Evolutionary conservation across 176 grass and related monocot species (phyloP), one percentile per base, ranked within the genome.

Genomic region (Tillandsia fasciculata): DNA sequence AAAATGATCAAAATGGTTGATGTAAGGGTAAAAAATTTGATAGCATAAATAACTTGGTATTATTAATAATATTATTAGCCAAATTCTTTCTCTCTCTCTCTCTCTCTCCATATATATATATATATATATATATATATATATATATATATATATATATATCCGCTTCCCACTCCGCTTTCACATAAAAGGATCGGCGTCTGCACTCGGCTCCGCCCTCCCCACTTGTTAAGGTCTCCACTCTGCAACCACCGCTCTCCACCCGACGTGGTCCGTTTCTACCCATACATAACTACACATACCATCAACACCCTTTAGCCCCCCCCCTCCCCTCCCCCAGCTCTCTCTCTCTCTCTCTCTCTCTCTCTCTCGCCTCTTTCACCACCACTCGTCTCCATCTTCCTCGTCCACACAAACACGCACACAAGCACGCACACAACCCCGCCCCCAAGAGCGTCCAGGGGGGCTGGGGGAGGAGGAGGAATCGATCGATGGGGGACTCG

Each of bases 251-350:
- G 78, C 57, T 75, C 59, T 50, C 78, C 33, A 95, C 91, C 24
- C 24, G 24, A 24, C 24, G 91, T 95, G 87, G 79, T 87, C 85
- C 76, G 67, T 80, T 87, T 76, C 80, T 74, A 78, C 87, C 91
- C 91, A 83, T 5, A 10, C 28, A 47, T 47, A 49, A 47, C 24
- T 24, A 24, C 2, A 49, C 0, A 67, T 2, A 49, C 8, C 28
- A 66, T 48, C 27, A 10, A 56, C 52, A 56, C 52, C 15, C 15
- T 15, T 12, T 54, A 13, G 0, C 27, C 33, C 26, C 24, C 64
- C 15, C 26, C 24, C 64, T 2, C 27, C 8, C 22, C 20, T 20
- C 20, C 22, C 20, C 63, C 20, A 20, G 5, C 9, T 4, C 65
- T 20, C 13, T 67, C 14, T 47, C 64, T 66, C 26, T 15, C 13